Evolutionary conservation across 768 basidiomycete species (phyloP), one percentile per base, ranked within the genome.

Genomic region (Tricholoma terreum): DNA sequence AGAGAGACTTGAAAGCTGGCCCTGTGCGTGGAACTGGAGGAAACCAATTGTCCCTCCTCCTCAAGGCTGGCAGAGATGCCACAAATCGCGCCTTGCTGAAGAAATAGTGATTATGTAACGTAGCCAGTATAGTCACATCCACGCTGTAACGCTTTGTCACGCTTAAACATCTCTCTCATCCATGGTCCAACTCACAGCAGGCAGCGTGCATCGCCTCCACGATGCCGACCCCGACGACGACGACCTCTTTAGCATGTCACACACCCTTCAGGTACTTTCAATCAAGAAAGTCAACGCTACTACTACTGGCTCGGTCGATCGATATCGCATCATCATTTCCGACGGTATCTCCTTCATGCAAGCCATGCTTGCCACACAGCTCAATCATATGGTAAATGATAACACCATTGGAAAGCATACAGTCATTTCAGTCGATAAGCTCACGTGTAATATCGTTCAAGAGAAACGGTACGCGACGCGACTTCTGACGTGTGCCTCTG

Each of bases 331-430:
- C 58, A 92, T 98, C 71, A 76, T 98, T 38, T 96, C 94, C 0
- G 96, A 98, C 72, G 94, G 96, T 38, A 77, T 79, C 17, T 75
- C 90, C 62, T 97, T 90, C 69, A 78, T 90, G 49, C 97, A 98
- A 70, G 87, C 90, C 22, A 98, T 99, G 97, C 79, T 98, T 33
- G 92, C 94, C 4, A 98, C 95, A 0, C 90, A 93, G 66, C 81
- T 94, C 45, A 98, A 98, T 65, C 60, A 76, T 6, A 73, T 92
- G 61, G 85, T 95, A 12, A 80, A 86, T 14, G 77, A 84, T 0
- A 82, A 84, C 6, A 66, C 75, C 0, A 76, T 98, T 33, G 71
- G 73, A 35, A 91, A 87, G 66, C 77, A 90, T 66, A 78, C 84
- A 1, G 72, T 98, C 19, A 82, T 88, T 36, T 77, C 82, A 40